Evolutionary conservation across 192 early-diverging fungal genomes (phyloP), one percentile per base, ranked within the genome.

Genomic region (Chytriomyces sp.): DNA sequence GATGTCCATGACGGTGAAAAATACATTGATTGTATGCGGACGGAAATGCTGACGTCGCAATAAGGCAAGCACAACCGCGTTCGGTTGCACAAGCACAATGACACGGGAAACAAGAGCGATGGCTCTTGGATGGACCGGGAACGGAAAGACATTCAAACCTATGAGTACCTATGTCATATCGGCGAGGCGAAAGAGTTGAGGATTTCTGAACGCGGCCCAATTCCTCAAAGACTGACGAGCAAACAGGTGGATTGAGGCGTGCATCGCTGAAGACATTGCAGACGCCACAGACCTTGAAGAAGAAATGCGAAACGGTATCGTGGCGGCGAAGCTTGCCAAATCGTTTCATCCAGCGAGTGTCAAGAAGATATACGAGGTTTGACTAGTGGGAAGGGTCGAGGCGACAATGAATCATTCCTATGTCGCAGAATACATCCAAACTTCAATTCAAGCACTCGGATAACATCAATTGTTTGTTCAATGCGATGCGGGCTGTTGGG

Each of bases 121-220:
- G 82, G 73, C 0, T 63, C 81, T 63, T 96, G 93, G 95, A 93
- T 94, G 85, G 97, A 99, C 76, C 72, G 89, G 33, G 91, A 94
- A 78, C 82, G 98, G 57, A 87, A 86, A 52, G 90, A 94, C 53
- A 73, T 98, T 39, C 93, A 93, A 36, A 96, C 96, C n/a, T 98
- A 98, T 80, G 98, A 99, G 82, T 99, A 99, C 70, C 86, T 98
- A 4, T 98, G 98, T 70, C 98, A 98, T 71, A 93, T 99, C 60
- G 91, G 94, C 56, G 98, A 99, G 82, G 98, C 98, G 12, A 98
- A 96, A 85, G 94, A 98, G 91, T 99, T 40, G 32, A 59, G 36
- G 26, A 26, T 59, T 85, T 44, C 25, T 70, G 57, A 78, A 32
- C 4, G 44, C 44, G n/a, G 56, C 68, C 36, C 14, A 62, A 80